Percentiles rank a stretch among this genome's conserved stretches.
phyloP scores from a whole-genome alignment of 768 basidiomycete genomes.

The Panellus pusillus region DNA sequence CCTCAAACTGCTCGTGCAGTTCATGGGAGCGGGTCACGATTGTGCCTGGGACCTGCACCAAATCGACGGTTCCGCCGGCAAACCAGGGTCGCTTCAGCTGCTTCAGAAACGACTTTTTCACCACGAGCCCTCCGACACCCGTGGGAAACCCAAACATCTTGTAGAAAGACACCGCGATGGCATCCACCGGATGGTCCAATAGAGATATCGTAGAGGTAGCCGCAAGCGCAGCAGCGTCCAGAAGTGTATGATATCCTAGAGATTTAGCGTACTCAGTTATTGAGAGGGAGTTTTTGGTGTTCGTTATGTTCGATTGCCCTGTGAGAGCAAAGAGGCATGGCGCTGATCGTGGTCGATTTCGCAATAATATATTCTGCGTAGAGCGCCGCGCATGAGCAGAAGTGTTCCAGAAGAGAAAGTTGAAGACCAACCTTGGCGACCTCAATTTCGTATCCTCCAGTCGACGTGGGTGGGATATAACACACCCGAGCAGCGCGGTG shows the following conservation, averaged over 20 bases:
- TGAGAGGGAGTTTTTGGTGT: constrained; percentile 67
- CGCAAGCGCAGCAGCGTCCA: constrained; percentile 81
- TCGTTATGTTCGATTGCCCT: constrained; percentile 81
- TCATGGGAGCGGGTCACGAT: constrained; percentile 61
- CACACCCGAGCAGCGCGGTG: constrained; percentile 53
- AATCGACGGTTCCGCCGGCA: constrained; percentile 77
- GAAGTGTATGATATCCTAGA: constrained; percentile 70
- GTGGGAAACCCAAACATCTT: constrained; percentile 92
- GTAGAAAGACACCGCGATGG: constrained; percentile 83
- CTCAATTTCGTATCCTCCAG: constrained; percentile 62
- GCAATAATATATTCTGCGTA: constrained; percentile 54
- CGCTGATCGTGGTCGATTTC: constrained; percentile 47
- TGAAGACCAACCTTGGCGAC: constrained; percentile 54
- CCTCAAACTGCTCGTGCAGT: constrained; percentile 78
- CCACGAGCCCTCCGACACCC: constrained; percentile 77
- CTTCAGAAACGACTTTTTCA: constrained; percentile 65
- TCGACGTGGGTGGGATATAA: constrained; percentile 64
- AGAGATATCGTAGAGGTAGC: constrained; percentile 71
- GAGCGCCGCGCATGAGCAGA: constrained; percentile 21
- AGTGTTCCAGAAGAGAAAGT: constrained; percentile 18
- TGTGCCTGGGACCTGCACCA: constrained; percentile 79
- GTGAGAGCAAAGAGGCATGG: constrained; percentile 75
- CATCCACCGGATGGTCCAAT: constrained; percentile 68
- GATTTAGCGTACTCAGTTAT: constrained; percentile 63
- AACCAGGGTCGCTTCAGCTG: constrained; percentile 77